Percentiles rank a stretch among this genome's conserved stretches.
Evolutionary conservation across 2,329 filamentous ascomycete genomes (phyloP).

Genomic region (Colletotrichum sp.): DNA sequence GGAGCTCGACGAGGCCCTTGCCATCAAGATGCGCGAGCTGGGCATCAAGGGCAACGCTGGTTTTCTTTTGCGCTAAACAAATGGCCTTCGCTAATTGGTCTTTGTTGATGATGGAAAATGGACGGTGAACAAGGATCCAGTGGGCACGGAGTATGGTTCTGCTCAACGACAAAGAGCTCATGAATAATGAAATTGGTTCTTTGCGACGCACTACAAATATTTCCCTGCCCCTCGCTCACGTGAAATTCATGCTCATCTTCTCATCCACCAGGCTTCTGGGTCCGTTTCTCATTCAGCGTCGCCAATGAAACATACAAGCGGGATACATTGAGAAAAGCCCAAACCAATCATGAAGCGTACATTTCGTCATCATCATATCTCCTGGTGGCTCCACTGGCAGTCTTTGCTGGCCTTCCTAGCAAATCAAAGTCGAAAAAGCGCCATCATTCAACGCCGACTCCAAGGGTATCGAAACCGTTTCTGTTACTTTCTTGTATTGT

Average conservation of each 20-base stretch:
- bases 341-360: too few relatives aligned
- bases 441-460: background rate
- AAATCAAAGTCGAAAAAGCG: background rate
- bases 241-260: too few relatives aligned
- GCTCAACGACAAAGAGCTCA: too few relatives aligned
- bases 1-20: background rate
- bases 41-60: background rate
- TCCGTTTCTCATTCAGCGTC: rapidly evolving
- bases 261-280: too few relatives aligned
- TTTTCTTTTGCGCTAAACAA: background rate
- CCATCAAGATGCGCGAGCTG: background rate
- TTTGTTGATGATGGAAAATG: background rate
- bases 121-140: background rate
- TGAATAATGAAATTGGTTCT: too few relatives aligned
- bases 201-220: too few relatives aligned
- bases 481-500: background rate
- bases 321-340: too few relatives aligned
- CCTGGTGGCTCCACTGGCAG: background rate
- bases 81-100: too few relatives aligned
- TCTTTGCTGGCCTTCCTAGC: background rate
- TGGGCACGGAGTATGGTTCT: background rate
- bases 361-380: too few relatives aligned
- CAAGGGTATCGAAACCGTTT: background rate
- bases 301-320: too few relatives aligned
- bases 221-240: too few relatives aligned